Conservation (phyloP, 345 rosid species). For the Reutealis trisperma region DNA sequence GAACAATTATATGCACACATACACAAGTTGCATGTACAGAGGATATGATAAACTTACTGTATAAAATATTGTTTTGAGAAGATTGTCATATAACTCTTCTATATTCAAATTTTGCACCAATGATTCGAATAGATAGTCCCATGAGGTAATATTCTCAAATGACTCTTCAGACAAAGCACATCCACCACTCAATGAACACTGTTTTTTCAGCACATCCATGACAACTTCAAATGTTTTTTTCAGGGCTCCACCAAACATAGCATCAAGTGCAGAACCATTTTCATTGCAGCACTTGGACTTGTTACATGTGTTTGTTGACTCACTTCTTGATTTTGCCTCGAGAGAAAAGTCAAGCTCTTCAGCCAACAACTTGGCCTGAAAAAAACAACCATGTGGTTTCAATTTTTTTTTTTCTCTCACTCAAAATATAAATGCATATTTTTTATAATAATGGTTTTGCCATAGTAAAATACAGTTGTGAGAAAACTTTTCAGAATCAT, state of each 20-base stretch:
- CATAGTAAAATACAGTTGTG: background rate
- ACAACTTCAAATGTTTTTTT: slow-evolving; percentile 36
- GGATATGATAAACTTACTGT: slow-evolving; percentile 50
- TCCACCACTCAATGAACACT: slow-evolving; percentile 37
- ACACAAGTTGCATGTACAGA: background rate
- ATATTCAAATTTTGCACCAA: slow-evolving; percentile 46
- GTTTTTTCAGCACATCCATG: slow-evolving; percentile 47
- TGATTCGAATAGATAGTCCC: slow-evolving; percentile 63
- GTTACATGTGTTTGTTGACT: slow-evolving; percentile 17
- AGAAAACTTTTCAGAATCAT: background rate
- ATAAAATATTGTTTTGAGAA: slow-evolving; percentile 45
- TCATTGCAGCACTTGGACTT: slow-evolving; percentile 14
- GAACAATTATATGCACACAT: background rate
- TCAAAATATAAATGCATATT: background rate
- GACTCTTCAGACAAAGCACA: slow-evolving; percentile 40
- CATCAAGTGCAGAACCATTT: slow-evolving; percentile 35
- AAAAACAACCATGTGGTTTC: background rate
- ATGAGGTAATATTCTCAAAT: slow-evolving; percentile 49
- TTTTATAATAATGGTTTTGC: background rate
- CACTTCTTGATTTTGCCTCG: slow-evolving; percentile 19
- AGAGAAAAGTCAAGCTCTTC: slow-evolving; percentile 42
- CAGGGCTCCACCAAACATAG: slow-evolving; percentile 41
- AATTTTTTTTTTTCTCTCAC: background rate
- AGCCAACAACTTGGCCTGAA: slow-evolving; percentile 66
- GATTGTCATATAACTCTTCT: slow-evolving; percentile 47